These are phyloP conservation scores for Pythium insidiosum DNA, from an alignment of 352 stramenopile species.

Conservation along the genomic window DNA sequence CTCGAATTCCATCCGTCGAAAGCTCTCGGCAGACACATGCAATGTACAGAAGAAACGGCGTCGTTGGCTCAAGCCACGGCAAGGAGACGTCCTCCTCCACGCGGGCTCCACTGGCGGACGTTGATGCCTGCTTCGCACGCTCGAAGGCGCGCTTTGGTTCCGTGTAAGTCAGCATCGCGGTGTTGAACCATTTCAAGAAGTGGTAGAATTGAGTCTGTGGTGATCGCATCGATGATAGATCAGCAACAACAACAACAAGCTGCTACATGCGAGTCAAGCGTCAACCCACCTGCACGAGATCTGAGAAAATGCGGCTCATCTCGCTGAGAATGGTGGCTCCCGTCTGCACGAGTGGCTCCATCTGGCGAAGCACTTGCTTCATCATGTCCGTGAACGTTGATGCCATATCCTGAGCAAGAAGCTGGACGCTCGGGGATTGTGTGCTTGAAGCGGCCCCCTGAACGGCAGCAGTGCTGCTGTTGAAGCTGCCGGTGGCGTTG, in stretches of 20 bases:
- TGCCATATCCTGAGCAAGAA: conserved; percentile 45
- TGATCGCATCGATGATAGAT: too few relatives aligned
- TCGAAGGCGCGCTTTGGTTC: conserved; percentile 59
- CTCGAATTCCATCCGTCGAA: conserved; percentile 47
- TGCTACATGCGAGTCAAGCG: background rate
- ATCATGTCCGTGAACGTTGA: conserved; percentile 61
- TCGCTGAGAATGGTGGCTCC: conserved; percentile 53
- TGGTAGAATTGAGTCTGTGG: conserved; percentile 62
- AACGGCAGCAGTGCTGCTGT: conserved; percentile 6
- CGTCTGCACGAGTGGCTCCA: conserved; percentile 68
- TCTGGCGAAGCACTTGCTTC: conserved; percentile 69
- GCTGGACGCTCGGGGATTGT: conserved; percentile 33
- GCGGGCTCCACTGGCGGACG: background rate
- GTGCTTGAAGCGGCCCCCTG: too few relatives aligned
- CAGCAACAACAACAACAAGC: background rate
- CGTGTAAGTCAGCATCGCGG: conserved; percentile 49
- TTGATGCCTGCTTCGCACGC: background rate
- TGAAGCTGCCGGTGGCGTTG: conserved; percentile 9
- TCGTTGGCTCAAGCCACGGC: conserved; percentile 52
- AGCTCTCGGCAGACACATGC: conserved; percentile 63
- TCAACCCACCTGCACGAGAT: conserved; percentile 56
- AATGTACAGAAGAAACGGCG: conserved; percentile 64
- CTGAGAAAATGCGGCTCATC: conserved; percentile 67
- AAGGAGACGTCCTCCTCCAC: conserved; percentile 26
- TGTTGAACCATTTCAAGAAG: conserved; percentile 80